Conservation (phyloP, 1,284 basidiomycete genomes). For the Tausonia pullulans region DNA sequence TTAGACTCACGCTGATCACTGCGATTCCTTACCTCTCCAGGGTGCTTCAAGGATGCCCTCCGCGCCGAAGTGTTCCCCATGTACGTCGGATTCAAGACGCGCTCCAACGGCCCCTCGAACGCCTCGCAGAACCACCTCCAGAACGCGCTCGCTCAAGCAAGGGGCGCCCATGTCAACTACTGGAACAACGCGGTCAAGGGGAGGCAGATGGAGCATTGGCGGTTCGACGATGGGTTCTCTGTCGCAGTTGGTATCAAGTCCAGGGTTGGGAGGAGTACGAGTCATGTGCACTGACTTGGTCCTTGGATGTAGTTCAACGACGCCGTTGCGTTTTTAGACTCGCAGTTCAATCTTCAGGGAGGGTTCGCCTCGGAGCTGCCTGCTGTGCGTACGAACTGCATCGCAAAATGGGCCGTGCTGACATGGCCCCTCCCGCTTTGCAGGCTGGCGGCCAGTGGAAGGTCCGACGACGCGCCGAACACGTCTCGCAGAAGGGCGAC, state of each 20-base stretch:
- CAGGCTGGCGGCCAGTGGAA: constrained; percentile 15
- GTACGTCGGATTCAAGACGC: too few species aligned
- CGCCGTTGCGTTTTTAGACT: background rate
- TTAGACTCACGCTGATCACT: background rate
- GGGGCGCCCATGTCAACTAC: constrained; percentile 6
- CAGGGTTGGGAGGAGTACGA: background rate
- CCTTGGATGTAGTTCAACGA: constrained; percentile 4
- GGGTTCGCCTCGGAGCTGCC: constrained; percentile 4
- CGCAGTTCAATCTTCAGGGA: background rate
- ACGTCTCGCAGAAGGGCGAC: constrained; percentile 1
- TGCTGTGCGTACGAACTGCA: too few species aligned
- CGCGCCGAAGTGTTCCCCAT: background rate
- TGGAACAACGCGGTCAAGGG: background rate
- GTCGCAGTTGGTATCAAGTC: too few species aligned
- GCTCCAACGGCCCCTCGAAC: background rate
- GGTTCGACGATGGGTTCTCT: constrained; percentile 6
- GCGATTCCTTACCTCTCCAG: background rate
- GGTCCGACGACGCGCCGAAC: constrained; percentile 8
- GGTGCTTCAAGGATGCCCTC: constrained; percentile 6
- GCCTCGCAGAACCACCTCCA: background rate
- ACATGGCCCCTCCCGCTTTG: too few species aligned
- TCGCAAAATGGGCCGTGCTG: too few species aligned
- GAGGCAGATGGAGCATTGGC: constrained; percentile 12
- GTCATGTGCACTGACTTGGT: background rate
- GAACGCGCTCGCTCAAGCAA: background rate